Percentiles rank a stretch among this genome's conserved stretches.
phyloP scores from a whole-genome alignment of 345 rosid species.

The Eucalyptus melliodora region DNA sequence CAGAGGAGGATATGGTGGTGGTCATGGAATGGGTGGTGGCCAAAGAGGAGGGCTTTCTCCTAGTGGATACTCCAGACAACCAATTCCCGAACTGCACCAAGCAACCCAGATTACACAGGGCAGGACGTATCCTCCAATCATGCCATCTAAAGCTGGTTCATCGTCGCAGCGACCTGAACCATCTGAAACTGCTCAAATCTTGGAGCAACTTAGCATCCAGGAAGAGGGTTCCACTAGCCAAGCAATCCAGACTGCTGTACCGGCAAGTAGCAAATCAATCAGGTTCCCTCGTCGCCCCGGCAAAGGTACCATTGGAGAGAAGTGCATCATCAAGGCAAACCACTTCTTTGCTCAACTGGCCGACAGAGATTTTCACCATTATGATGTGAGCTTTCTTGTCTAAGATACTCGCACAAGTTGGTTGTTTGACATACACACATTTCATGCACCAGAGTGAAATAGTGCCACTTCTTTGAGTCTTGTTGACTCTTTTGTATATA shows the following conservation, averaged over 20 bases:
- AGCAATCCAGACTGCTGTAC: slow-evolving; percentile 9
- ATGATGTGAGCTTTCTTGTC: slow-evolving; percentile 46
- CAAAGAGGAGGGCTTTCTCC: slow-evolving; percentile 14
- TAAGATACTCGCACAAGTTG: not conserved
- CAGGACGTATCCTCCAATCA: slow-evolving; percentile 30
- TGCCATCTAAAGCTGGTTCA: slow-evolving; percentile 38
- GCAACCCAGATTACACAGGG: slow-evolving; percentile 57
- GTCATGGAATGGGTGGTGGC: slow-evolving; percentile 2
- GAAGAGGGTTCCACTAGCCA: slow-evolving; percentile 25
- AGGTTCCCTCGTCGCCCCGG: slow-evolving; percentile 87
- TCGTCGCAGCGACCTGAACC: slow-evolving; percentile 9
- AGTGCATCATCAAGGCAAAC: slow-evolving; percentile 88
- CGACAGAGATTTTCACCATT: slow-evolving; percentile 92
- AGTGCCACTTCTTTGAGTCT: not conserved
- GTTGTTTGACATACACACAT: not conserved
- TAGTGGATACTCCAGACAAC: slow-evolving; percentile 38
- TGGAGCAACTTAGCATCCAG: slow-evolving; percentile 29
- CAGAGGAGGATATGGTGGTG: slow-evolving; percentile 1
- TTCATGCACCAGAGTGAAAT: not conserved
- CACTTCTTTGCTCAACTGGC: slow-evolving; percentile 89
- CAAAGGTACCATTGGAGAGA: slow-evolving; percentile 44
- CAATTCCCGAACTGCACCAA: slow-evolving; percentile 93
- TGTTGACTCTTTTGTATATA: not conserved
- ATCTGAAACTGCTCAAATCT: slow-evolving; percentile 1
- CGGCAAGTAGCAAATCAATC: slow-evolving; percentile 57